Conservation (phyloP, 2,329 filamentous ascomycete genomes). For the Fusarium staphyleae region DNA sequence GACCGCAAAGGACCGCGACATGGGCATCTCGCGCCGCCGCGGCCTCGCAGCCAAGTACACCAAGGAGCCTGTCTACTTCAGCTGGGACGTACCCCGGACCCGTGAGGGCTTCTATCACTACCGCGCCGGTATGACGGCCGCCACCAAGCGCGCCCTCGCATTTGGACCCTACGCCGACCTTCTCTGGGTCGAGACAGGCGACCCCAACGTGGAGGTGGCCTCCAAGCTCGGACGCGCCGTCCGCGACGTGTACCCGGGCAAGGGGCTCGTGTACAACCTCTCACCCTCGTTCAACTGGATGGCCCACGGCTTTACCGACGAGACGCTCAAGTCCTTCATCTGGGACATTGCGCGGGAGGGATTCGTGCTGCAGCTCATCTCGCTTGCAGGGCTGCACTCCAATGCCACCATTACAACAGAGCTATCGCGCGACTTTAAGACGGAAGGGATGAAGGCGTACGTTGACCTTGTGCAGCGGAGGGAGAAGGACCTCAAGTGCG, state of each 20-base stretch:
- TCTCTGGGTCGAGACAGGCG: conserved; percentile 95
- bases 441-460: conserved; percentile 95
- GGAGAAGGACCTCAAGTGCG: conserved; percentile 89
- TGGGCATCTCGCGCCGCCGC: conserved; percentile 81
- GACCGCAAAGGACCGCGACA: conserved; percentile 69
- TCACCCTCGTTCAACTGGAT: conserved; percentile 99
- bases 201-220: conserved; percentile 82
- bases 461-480: conserved; percentile 89
- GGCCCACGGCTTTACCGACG: conserved; percentile 87
- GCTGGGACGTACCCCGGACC: conserved; percentile 90
- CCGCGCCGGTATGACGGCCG: conserved; percentile 80
- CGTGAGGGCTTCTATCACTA: conserved; percentile 95
- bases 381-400: conserved; percentile 70
- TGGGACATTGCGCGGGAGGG: conserved; percentile 95
- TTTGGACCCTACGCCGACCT: conserved; percentile 94
- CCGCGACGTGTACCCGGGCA: conserved; percentile 71
- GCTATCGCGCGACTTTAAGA: conserved; percentile 82
- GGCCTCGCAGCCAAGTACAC: conserved; percentile 72
- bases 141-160: conserved; percentile 90
- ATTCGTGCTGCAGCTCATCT: conserved; percentile 73
- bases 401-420: conserved; percentile 72
- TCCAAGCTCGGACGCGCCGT: conserved; percentile 79
- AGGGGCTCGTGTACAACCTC: conserved; percentile 95
- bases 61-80: conserved; percentile 77
- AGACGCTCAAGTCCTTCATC: conserved; percentile 86